Percentiles rank a stretch among this genome's conserved stretches.
phyloP scores from a whole-genome alignment of 208 protist genomes.

The Vickermania spadyakhi region DNA sequence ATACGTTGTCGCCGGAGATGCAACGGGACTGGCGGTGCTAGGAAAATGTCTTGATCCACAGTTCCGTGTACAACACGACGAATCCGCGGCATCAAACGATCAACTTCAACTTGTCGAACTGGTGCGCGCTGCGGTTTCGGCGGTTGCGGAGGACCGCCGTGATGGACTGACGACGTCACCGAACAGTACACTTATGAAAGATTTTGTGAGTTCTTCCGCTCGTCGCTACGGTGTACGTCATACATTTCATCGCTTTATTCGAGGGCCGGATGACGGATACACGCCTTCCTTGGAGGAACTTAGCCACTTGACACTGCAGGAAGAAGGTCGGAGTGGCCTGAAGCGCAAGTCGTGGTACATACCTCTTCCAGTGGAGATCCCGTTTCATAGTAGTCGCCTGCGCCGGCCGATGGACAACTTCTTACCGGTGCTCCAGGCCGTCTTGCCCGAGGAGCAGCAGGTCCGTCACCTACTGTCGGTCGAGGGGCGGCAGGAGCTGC shows the following conservation, averaged over 20 bases:
- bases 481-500: slow-evolving; percentile 8
- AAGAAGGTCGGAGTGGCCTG: slow-evolving; percentile 76
- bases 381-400: slow-evolving; percentile 75
- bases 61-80: slow-evolving; percentile 52
- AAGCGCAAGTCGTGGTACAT: slow-evolving; percentile 88
- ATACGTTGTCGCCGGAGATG: slow-evolving; percentile 78
- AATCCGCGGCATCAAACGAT: slow-evolving; percentile 4
- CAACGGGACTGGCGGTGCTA: slow-evolving; percentile 51
- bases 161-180: slow-evolving; percentile 28
- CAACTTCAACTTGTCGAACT: slow-evolving; percentile 15
- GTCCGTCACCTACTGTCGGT: slow-evolving; percentile 15
- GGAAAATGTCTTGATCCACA: slow-evolving; percentile 86
- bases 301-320: slow-evolving; percentile 67
- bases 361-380: slow-evolving; percentile 64
- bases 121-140: slow-evolving; percentile 31
- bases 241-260: slow-evolving; percentile 66
- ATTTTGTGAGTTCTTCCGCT: slow-evolving; percentile 61
- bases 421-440: slow-evolving; percentile 49
- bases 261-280: slow-evolving; percentile 74
- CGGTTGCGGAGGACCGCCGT: slow-evolving; percentile 42
- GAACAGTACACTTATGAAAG: background rate
- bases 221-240: slow-evolving; percentile 50
- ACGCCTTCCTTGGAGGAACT: slow-evolving; percentile 69
- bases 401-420: slow-evolving; percentile 57
- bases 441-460: slow-evolving; percentile 49